Evolutionary conservation across 495 filamentous ascomycete species (phyloP), one percentile per base, ranked within the genome.

Genomic region (Xylaria telfairii): DNA sequence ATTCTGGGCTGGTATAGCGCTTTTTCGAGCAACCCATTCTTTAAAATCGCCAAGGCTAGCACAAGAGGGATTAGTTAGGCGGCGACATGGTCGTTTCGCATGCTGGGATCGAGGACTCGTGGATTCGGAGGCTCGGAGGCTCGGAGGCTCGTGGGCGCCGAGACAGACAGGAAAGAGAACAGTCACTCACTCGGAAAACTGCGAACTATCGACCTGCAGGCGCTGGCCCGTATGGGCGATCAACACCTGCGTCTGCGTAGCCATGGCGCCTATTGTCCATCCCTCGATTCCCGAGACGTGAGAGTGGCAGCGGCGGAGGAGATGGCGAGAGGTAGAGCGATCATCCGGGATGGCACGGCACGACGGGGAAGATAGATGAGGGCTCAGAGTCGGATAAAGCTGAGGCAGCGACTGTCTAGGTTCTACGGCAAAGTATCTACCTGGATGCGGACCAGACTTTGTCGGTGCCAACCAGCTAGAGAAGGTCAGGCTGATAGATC

Each of bases 171-270:
- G 19, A 57, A 69, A 47, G 17, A 42, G 44, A 26, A 32, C 24
- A 37, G 46, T 37, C 24, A 85, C 90, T 78, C 85, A 94, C 92
- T 89, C 90, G 68, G 87, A 80, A 78, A 93, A 89, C 59, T 88
- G 87, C 61, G 87, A 85, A 30, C 88, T 87, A 81, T 96, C 92
- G 71, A 91, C 85, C 74, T 87, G 84, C 77, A 94, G 86, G 83
- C 91, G 90, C 84, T 93, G 90, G 84, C 94, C 94, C 75, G 91
- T 92, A 84, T 96, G 94, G 84, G 93, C 94, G 70, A 96, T 88
- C 81, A 92, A 92, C 80, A 97, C 89, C 80, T 93, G 88, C 78
- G 93, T 84, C 82, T 91, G 90, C 88, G 94, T 94, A 73, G 82
- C 82, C 83, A 85, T 86, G 67, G 13, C 71, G 68, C 72, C 67